Base-by-base conservation (phyloP, 495 filamentous ascomycete species). In the Coniosporium apollinis region DNA sequence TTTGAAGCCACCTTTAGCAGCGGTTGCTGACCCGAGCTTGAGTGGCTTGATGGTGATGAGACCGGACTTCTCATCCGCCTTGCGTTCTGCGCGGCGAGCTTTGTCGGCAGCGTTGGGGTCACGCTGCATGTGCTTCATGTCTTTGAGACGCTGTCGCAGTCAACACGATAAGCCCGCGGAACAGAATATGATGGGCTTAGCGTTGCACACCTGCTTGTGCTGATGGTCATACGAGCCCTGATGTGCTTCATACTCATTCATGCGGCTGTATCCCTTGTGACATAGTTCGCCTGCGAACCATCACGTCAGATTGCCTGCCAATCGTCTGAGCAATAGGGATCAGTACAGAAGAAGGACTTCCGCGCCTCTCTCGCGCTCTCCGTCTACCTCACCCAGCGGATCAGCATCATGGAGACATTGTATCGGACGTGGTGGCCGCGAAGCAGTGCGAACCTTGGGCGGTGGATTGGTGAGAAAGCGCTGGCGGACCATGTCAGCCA, bases 351-450 rank as follows among this genome's bases (percentile, higher is more conserved):
- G 61, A 97, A 94, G 19, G 82, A 72, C 45, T 79, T 81, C n/a
- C 79, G 65, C 4, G 87, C 87, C 47, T 84, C 82, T 22, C 82
- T 75, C 1, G 87, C 87, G 22, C 78, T 82, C 42, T 85, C 76
- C 3, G 87, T 94, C 59, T 86, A 58, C n/a, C n/a, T n/a, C n/a
- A n/a, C n/a, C n/a, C n/a, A 32, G 1, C 10, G 15, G n/a, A 32
- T 10, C 30, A 32, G 60, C 64, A 65, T 67, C 30, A 51, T 11
- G 7, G 4, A 4, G n/a, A 11, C 7, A 34, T 7, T 38, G 2
- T 13, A 38, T 3, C 34, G 14, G 33, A 8, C 7, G 24, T 13
- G 24, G 24, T n/a, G n/a, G 25, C 7, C 10, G 16, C 31, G 19
- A 9, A 5, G 31, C 11, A 15, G 5, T 7, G 18, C 45, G 16